Conservation (phyloP, 495 filamentous ascomycete genomes). For the Penicillium coffeae region DNA sequence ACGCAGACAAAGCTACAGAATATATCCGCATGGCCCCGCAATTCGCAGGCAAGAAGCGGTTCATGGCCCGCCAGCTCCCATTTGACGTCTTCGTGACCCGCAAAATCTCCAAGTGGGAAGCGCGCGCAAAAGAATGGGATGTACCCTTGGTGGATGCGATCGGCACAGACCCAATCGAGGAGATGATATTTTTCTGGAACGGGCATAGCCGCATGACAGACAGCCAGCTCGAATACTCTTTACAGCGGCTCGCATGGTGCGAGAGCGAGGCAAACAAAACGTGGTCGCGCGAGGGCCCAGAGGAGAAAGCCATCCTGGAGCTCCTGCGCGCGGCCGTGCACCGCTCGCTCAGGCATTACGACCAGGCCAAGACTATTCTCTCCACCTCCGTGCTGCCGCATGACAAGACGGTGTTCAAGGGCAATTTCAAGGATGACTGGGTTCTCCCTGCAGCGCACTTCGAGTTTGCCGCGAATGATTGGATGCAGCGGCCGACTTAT, state of each 20-base stretch:
- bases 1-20: constrained; percentile 64
- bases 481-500: constrained; percentile 58
- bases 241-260: constrained; percentile 63
- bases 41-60: constrained; percentile 77
- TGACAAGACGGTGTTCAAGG: constrained; percentile 68
- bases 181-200: constrained; percentile 98
- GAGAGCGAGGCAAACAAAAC: constrained; percentile 49
- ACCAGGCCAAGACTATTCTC: constrained; percentile 62
- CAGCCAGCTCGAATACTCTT: constrained; percentile 59
- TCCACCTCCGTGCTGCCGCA: constrained; percentile 57
- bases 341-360: constrained; percentile 56
- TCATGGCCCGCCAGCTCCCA: constrained; percentile 85
- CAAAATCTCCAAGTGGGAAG: constrained; percentile 88
- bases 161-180: constrained; percentile 77
- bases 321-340: constrained; percentile 65
- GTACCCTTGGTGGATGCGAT: constrained; percentile 76
- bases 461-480: constrained; percentile 80
- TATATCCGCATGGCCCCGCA: constrained; percentile 68
- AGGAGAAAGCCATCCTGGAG: constrained; percentile 70
- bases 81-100: constrained; percentile 85
- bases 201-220: constrained; percentile 70
- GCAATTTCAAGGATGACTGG: constrained; percentile 75
- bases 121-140: constrained; percentile 63
- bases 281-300: constrained; percentile 58
- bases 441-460: constrained; percentile 76